Evolutionary conservation across 2,329 filamentous ascomycete genomes (phyloP), one percentile per base, ranked within the genome.

Genomic region (Penicillium rolfsii): DNA sequence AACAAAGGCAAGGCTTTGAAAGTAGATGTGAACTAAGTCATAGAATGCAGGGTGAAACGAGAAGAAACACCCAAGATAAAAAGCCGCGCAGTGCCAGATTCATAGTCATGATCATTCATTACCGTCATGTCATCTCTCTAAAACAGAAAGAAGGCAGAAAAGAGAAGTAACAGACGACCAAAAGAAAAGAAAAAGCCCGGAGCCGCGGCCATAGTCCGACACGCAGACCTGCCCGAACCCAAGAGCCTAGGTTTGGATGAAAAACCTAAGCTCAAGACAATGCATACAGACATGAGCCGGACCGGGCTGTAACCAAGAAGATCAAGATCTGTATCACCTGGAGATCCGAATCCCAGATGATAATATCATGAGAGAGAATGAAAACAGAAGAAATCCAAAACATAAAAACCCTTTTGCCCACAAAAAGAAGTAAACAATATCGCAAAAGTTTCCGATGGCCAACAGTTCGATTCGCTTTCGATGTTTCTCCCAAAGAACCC

Each of bases 41-140:
- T 33, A 8, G 30, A 33, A 0, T 33, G 9, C 9, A 33, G 9
- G 9, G 11, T 11, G 9, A 33, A 33, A 33, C 30, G 30, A 33
- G 30, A 33, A 33, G 30, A 33, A 33, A 33, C 30, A 8, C 24
- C 26, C 4, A 9, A 2, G 19, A n/a, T n/a, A 50, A 12, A 50
- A 50, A 12, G 33, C 46, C 16, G 16, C 28, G 4, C 8, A 50
- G 4, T 50, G 46, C 46, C 35, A 50, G 8, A 35, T 33, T 50
- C 28, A 50, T 35, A 52, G 64, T 68, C 66, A 68, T 68, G 56
- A 67, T 63, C 67, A 64, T 67, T 69, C 67, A 69, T 69, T 68
- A 69, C 65, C 67, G 65, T 68, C 61, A 68, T 69, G 65, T 69
- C 67, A 60, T 69, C 67, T 69, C 67, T 69, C 65, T 69, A 68